Evolutionary conservation across 1,139 yeast species (phyloP), one percentile per base, ranked within the genome.

Genomic region (Pichia sp.): DNA sequence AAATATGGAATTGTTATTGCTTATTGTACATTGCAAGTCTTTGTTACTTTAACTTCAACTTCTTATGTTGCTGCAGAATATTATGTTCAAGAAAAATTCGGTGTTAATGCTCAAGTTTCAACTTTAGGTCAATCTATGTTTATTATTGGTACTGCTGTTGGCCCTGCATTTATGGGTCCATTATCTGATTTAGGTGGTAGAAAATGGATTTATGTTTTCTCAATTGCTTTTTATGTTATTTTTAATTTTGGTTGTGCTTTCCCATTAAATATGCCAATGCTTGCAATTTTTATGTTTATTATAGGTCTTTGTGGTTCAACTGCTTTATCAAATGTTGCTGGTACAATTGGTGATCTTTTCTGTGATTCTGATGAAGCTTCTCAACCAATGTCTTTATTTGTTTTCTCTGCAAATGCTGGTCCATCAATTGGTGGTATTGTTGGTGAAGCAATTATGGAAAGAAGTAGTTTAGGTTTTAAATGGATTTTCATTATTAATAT

Each of bases 91-190:
- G 60, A 55, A 4, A 49, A 43, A 39, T 61, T 50, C 37, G 46
- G 45, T 29, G 58, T 53, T 25, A 46, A 43, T 32, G 40, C 61
- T 5, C 65, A 61, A 49, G 63, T 59, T 30, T 59, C 63, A 26
- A 59, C 64, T 3, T 49, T 61, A 29, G 63, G 63, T 30, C 65
- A 61, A 51, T 59, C 64, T 11, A 48, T 61, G 54, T 61, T 61
- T 46, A 60, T 61, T 46, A 38, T 61, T 32, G 65, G 65, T 48
- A 61, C 64, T 16, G 64, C 87, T 2, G 74, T 81, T 25, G 92
- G 92, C 37, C 89, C 92, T 2, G 66, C 81, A 22, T 69, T 80
- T 38, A 77, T 82, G 53, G 94, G 94, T 41, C 68, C 78, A 35
- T 63, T 76, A 37, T 75, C 82, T 36, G 94, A 84, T 63, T 66